Conservation (phyloP, 1,284 basidiomycete species). For the Lignosus rhinocerotis region DNA sequence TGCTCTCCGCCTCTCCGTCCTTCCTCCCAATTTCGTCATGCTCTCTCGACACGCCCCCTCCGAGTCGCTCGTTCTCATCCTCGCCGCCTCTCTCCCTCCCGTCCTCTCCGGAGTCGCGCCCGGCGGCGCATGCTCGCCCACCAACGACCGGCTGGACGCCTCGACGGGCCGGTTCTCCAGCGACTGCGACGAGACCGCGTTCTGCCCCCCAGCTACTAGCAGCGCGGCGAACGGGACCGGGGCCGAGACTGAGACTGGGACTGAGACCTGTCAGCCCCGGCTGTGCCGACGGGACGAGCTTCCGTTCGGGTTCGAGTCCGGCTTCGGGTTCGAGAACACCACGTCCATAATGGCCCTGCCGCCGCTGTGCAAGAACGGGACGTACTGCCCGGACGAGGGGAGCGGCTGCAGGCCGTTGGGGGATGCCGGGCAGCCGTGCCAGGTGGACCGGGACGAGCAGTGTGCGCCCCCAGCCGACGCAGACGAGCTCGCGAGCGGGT, state of each 20-base stretch:
- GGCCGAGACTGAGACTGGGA: no score
- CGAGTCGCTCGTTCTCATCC: neutral
- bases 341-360: conserved; percentile 43
- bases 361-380: conserved; percentile 51
- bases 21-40: no score
- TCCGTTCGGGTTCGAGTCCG: conserved; percentile 49
- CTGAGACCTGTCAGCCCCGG: conserved; percentile 44
- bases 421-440: conserved; percentile 53
- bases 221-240: conserved; percentile 35
- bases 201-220: conserved; percentile 43
- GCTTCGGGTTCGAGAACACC: no score
- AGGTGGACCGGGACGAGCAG: conserved; percentile 74
- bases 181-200: conserved; percentile 64
- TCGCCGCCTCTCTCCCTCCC: neutral
- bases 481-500: conserved; percentile 39
- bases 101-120: neutral
- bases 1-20: no score
- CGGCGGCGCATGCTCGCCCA: conserved; percentile 27
- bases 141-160: conserved; percentile 56
- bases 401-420: conserved; percentile 55
- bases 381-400: conserved; percentile 76
- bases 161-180: conserved; percentile 61
- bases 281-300: conserved; percentile 67
- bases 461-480: conserved; percentile 51
- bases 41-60: no score